A percentile compares a stretch with the other conserved stretches of the same genome.
Evolutionary conservation across 2,329 filamentous ascomycete genomes (phyloP).

Genomic region (Magnaporthiopsis incrustans): DNA sequence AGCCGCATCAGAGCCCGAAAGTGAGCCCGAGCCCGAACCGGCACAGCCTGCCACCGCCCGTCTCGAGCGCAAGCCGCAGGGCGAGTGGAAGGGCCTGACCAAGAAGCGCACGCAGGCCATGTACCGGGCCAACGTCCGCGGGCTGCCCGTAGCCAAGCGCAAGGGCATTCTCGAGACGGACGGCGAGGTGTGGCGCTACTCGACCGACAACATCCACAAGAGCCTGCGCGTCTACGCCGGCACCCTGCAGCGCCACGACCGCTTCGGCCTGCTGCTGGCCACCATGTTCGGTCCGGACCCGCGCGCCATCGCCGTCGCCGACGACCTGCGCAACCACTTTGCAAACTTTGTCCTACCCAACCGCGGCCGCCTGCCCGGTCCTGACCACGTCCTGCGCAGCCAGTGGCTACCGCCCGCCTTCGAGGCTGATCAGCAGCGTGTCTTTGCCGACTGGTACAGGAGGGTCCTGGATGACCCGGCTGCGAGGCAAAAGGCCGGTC

Average conservation of each 20-base stretch:
- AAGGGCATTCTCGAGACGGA: slow-evolving; percentile 4
- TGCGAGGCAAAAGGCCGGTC: slow-evolving; percentile 15
- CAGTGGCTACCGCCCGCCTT: slow-evolving; percentile 31
- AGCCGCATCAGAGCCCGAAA: background rate
- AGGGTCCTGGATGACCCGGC: slow-evolving; percentile 11
- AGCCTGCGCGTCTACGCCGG: slow-evolving; percentile 26
- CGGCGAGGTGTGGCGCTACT: slow-evolving; percentile 7
- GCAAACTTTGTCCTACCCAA: slow-evolving; percentile 31
- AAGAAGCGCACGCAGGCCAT: slow-evolving; percentile 1
- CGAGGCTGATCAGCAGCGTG: slow-evolving; percentile 25
- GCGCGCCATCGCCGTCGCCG: slow-evolving; percentile 25
- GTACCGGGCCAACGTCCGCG: background rate
- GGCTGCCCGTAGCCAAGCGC: background rate
- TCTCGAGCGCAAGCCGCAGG: background rate
- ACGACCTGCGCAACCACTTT: slow-evolving; percentile 34
- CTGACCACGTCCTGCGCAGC: slow-evolving; percentile 22
- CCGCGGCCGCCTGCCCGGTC: slow-evolving; percentile 14
- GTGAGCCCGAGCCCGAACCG: background rate
- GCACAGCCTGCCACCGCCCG: too few relatives aligned
- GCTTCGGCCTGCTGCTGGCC: slow-evolving; percentile 26
- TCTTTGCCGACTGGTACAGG: slow-evolving; percentile 22
- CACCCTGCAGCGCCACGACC: slow-evolving; percentile 26
- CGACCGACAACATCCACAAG: slow-evolving; percentile 7
- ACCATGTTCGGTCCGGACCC: slow-evolving; percentile 34
- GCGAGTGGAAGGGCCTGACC: background rate